Base-by-base conservation (phyloP, 129 eudicot genomes). In the Smallanthus sonchifolius region DNA sequence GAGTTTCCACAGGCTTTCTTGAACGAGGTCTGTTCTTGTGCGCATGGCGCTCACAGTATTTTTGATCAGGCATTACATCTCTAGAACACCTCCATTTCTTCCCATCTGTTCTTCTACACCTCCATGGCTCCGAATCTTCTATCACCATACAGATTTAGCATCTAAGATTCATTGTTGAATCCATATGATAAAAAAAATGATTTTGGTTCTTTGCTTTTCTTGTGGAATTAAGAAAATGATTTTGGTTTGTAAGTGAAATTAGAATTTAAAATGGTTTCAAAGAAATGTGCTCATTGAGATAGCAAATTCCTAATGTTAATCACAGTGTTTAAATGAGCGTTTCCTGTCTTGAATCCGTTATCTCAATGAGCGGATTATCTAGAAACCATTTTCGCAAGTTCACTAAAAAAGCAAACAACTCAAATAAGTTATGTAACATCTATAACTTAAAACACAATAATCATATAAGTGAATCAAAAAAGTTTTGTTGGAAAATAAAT, bases 1-100 rank as follows among this genome's bases (percentile, higher is more conserved):
- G 75, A 77, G 68, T 34, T 86, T 89, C 96, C 92, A 89, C 96
- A 87, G 49, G 88, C 90, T 89, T 89, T 89, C 96, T 89, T 89
- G 90, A 89, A 87, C 92, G 90, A 66, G 88, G 77, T 60, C 86
- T 61, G 57, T 72, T 85, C 57, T 85, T 89, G 74, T 89, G 90
- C 32, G 85, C 71, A 71, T 89, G 92, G 10, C 92, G 77, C 78
- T 89, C 90, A 56, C 96, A 89, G 79, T 87, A 89, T 39, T 83
- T 87, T 45, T 87, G 92, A 43, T 87, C 88, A 30, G 88, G 92
- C 15, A 83, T 75, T 9, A 85, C 88, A 69, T 87, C 92, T 40
- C 92, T 82, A 4, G 92, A 84, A 56, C 92, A 87, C 65, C 96
- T 72, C 90, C 92, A 84, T 80, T 89, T 89, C 67, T 89, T 89